Conservation (phyloP, 2,329 filamentous ascomycete genomes). For the Curvularia sp. region DNA sequence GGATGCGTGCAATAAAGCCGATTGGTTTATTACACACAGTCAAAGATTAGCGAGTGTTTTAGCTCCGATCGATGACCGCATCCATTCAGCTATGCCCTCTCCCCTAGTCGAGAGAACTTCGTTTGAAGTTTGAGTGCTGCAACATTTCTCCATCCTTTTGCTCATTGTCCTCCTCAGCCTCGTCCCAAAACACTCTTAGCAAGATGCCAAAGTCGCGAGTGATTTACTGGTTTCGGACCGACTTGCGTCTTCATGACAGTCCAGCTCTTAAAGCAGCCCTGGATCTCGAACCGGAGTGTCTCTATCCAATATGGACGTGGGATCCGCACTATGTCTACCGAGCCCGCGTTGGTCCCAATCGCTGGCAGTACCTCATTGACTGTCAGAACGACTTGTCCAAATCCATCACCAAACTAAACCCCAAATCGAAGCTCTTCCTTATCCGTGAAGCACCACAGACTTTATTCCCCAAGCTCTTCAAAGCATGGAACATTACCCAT, state of each 20-base stretch:
- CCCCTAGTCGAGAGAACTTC: constrained; percentile 3
- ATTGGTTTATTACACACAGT: constrained; percentile 8
- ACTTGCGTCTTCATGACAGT: constrained; percentile 78
- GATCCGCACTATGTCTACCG: constrained; percentile 81
- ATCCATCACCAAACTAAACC: constrained; percentile 72
- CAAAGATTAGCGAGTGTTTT: constrained; percentile 17
- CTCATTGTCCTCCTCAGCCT: not conserved
- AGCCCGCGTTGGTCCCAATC: constrained; percentile 72
- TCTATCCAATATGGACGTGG: constrained; percentile 82
- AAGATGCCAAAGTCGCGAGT: constrained; percentile 60
- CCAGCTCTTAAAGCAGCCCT: constrained; percentile 75
- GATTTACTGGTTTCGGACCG: constrained; percentile 81
- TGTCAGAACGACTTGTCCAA: constrained; percentile 74
- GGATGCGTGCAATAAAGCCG: constrained; percentile 3
- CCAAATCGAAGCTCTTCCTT: constrained; percentile 73
- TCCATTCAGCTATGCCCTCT: constrained; percentile 28
- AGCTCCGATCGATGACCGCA: constrained; percentile 41
- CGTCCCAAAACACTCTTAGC: not conserved
- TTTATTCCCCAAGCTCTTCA: constrained; percentile 74
- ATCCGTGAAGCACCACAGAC: constrained; percentile 76
- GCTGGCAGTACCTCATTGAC: constrained; percentile 76
- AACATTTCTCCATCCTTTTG: constrained; percentile 2
- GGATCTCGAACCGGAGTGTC: constrained; percentile 69
- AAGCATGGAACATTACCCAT: constrained; percentile 75
- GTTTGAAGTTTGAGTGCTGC: constrained; percentile 10